These are phyloP conservation scores for Ophiosphaerella herpotricha DNA, from an alignment of 2,329 filamentous ascomycete genomes.

Conservation along the genomic window DNA sequence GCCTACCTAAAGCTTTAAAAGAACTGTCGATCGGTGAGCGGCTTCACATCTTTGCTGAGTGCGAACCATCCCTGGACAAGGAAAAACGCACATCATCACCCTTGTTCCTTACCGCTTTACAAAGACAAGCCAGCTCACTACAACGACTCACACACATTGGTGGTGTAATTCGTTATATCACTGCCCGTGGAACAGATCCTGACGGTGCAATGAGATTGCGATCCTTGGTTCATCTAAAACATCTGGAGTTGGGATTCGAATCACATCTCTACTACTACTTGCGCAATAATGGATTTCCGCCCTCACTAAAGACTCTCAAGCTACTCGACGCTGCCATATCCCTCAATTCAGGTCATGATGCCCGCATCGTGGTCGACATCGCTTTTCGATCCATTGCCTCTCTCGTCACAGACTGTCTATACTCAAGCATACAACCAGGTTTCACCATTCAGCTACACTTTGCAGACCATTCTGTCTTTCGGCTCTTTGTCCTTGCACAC, in stretches of 20 bases:
- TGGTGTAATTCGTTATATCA: conserved; percentile 20
- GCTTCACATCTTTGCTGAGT: conserved; percentile 32
- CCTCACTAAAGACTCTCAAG: conserved; percentile 30
- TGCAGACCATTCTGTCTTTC: conserved; percentile 21
- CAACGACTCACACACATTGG: conserved; percentile 34
- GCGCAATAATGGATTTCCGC: conserved; percentile 27
- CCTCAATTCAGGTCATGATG: conserved; percentile 19
- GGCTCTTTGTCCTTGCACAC: conserved; percentile 9
- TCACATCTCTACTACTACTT: conserved; percentile 34
- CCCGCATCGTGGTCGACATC: conserved; percentile 18
- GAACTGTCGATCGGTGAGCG: conserved; percentile 41
- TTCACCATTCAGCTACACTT: conserved; percentile 29
- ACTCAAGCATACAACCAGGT: conserved; percentile 8
- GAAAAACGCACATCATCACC: conserved; percentile 25
- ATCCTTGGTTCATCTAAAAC: conserved; percentile 28
- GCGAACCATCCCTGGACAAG: conserved; percentile 19
- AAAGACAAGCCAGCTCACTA: conserved; percentile 39
- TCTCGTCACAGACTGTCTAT: conserved; percentile 21
- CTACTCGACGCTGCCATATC: conserved; percentile 32
- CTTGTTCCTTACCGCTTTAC: conserved; percentile 34
- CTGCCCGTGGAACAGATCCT: conserved; percentile 14
- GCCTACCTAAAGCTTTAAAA: conserved; percentile 38
- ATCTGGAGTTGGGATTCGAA: conserved; percentile 36
- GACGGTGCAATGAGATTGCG: conserved; percentile 25
- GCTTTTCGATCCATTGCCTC: conserved; percentile 20